These are phyloP conservation scores for Inosperma sp. DNA, from an alignment of 768 basidiomycete genomes.

Conservation along the genomic window DNA sequence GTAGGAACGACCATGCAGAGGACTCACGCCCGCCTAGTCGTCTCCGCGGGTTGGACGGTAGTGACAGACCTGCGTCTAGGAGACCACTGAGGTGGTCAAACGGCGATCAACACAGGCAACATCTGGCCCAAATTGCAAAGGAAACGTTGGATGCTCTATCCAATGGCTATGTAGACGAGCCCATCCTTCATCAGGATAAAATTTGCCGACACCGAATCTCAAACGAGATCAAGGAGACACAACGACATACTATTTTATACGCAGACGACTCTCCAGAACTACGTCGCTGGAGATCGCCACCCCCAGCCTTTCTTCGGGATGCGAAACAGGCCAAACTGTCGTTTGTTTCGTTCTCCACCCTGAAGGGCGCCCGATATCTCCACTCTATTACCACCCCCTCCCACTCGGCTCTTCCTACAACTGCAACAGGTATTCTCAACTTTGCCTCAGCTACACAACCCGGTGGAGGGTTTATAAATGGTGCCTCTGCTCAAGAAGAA, in stretches of 20 bases:
- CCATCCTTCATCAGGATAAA: neutral
- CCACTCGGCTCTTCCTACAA: constrained; percentile 36
- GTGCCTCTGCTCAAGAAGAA: constrained; percentile 67
- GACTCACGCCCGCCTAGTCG: no score
- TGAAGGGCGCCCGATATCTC: constrained; percentile 48
- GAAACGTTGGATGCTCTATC: constrained; percentile 2
- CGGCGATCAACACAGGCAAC: neutral
- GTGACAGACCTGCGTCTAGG: no score
- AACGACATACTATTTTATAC: constrained; percentile 4
- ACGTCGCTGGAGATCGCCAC: neutral
- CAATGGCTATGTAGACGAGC: constrained; percentile 4
- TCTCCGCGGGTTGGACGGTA: no score
- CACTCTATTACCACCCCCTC: constrained; percentile 13
- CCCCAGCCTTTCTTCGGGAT: neutral
- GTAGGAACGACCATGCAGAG: no score
- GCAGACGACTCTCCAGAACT: constrained; percentile 4
- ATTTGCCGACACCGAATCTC: constrained; percentile 1
- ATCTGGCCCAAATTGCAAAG: constrained; percentile 2
- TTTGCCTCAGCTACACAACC: constrained; percentile 68
- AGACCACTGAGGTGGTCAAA: no score
- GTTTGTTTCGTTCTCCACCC: constrained; percentile 41
- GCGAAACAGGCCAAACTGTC: neutral
- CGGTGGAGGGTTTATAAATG: constrained; percentile 64
- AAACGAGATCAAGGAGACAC: neutral
- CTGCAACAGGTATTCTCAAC: constrained; percentile 56